Base-by-base conservation (phyloP, 179 eudicot species). In the Amaranthus tricolor region DNA sequence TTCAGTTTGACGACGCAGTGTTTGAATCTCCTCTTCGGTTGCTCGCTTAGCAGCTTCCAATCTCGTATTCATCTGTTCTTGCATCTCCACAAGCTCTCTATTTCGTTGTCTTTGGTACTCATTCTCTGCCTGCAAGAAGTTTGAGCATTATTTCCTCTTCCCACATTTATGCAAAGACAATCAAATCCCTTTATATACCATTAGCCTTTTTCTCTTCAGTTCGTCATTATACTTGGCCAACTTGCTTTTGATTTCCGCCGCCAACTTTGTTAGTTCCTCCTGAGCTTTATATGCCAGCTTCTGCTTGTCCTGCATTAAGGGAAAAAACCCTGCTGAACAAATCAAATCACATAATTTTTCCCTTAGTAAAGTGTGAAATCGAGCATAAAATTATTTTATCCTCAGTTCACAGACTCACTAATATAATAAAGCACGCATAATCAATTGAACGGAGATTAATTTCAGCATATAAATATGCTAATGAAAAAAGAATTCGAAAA, bases 11-110 rank as follows among this genome's bases (percentile, higher is more conserved):
- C 93, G 86, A 59, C 90, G 91, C 65, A 85, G 93, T 10, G 88
- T 90, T 85, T 93, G 97, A 69, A 93, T 93, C 78, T 93, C 93
- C 80, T 91, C 97, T 71, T 91, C 98, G 19, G 95, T 89, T 55
- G 91, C 93, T 75, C 97, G 85, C 86, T 93, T 86, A 49, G 90
- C 89, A 66, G 82, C 83, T 79, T 91, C 93, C 73, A 80, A 90
- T 80, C 89, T 89, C 66, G 82, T 84, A 71, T 93, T 71, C 11
- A 95, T 89, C 81, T 93, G 93, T 79, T 88, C 98, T 83, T 93
- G 97, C 86, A 88, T 81, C 76, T 85, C 86, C 21, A 93, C 97
- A 71, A 93, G 91, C 84, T 93, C 97, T 72, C 85, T 88, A 80
- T 93, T 91, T 79, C 98, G 89, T 15, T 86, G 57, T 73, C 95